Conservation (phyloP, 331 rosid genomes). For the Quercus tomentella region DNA sequence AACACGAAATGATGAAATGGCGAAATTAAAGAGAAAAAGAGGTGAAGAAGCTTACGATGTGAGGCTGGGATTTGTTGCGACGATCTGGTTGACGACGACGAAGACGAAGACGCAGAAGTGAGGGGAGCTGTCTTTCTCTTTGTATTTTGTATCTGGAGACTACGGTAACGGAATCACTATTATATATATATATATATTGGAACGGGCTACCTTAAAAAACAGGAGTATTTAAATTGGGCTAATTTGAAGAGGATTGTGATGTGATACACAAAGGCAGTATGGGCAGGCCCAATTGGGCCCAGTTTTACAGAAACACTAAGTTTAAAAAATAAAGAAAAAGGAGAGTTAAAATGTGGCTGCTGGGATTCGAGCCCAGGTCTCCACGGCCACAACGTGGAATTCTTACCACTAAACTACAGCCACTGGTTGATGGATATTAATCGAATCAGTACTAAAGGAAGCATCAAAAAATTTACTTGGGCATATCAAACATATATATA, state of each 20-base stretch:
- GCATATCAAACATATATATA: too few relatives aligned
- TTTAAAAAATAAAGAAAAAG: too few relatives aligned
- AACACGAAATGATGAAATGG: too few relatives aligned
- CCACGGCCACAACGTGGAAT: conserved; percentile 89
- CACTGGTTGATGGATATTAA: neutral
- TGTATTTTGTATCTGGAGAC: neutral
- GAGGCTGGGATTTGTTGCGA: neutral
- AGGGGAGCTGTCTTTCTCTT: neutral
- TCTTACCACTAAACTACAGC: conserved; percentile 71
- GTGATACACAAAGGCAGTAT: too few relatives aligned
- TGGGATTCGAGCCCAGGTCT: conserved; percentile 98
- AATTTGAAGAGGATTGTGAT: too few relatives aligned
- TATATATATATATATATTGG: too few relatives aligned
- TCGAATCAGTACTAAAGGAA: too few relatives aligned
- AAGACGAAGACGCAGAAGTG: neutral
- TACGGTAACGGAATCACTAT: neutral
- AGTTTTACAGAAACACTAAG: too few relatives aligned
- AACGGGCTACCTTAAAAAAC: too few relatives aligned
- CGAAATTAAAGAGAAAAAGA: neutral
- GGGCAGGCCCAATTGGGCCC: too few relatives aligned
- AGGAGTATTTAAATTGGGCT: too few relatives aligned
- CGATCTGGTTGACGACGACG: neutral
- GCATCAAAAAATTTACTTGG: too few relatives aligned
- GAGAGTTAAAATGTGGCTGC: conserved; percentile 32
- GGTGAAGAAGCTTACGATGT: neutral